Evolutionary conservation across 2,329 filamentous ascomycete species (phyloP), one percentile per base, ranked within the genome.

Genomic region (Aciculosporium take): DNA sequence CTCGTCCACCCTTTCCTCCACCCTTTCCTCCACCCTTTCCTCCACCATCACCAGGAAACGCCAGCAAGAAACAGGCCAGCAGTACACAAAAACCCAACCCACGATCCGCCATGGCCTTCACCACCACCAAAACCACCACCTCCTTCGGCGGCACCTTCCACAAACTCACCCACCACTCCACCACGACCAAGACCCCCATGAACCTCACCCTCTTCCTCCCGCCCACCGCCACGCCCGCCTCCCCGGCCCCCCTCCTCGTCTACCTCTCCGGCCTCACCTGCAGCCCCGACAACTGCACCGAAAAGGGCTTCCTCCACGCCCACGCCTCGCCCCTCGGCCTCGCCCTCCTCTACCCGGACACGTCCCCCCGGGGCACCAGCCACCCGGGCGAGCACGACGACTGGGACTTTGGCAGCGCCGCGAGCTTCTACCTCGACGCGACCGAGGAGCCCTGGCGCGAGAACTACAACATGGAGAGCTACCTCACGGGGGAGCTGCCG

Each of bases 241-340:
- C 62, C 2, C 67, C 72, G 31, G 78, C 86, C 2, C 91, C 91
- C 20, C 76, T 96, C 24, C 74, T 98, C 44, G 79, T 95, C 66
- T 98, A 89, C 65, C 79, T 98, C 45, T 89, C 89, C 12, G 91
- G 91, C 39, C 71, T 98, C 46, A 96, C 91, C 46, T 98, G 91
- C 71, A 89, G 87, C 1, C 87, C 85, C 28, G 88, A 96, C 56
- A 88, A 88, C 64, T 79, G 77, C 56, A 70, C 80, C 25, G 76
- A 88, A 55, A 81, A 83, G 58, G 91, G 88, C 40, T 96, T 95
- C 71, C 84, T 98, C 64, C 88, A 95, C 59, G 77, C 82, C 53
- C 75, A 76, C 48, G 91, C 91, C 37, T 74, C 79, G 43, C 70
- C 79, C 53, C 81, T 79, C 58, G 84, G 84, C 55, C 84, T 98